These are phyloP conservation scores for Phytophthora megakarya DNA, from an alignment of 352 stramenopile species.

Conservation along the genomic window DNA sequence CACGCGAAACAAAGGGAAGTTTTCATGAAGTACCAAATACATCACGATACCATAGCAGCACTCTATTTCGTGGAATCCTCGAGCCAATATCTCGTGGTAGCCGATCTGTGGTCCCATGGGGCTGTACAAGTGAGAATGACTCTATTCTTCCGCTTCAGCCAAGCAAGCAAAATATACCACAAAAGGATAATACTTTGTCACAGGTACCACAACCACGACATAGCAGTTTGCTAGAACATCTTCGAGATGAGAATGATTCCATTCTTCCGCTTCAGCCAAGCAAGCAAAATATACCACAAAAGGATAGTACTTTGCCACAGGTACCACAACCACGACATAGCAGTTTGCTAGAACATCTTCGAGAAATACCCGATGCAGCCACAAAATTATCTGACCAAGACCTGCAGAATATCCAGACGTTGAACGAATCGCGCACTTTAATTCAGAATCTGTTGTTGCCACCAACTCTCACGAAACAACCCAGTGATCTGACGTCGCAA, in stretches of 20 bases:
- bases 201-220: not conserved
- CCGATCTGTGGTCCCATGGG: not conserved
- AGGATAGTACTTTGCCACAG: not conserved
- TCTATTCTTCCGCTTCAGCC: not conserved
- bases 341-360: not conserved
- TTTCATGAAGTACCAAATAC: not conserved
- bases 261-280: not conserved
- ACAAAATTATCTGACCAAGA: not conserved
- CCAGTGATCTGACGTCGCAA: not conserved
- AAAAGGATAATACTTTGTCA: not conserved
- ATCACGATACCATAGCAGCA: not conserved
- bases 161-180: not conserved
- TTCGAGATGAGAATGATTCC: not conserved
- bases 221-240: too few relatives aligned
- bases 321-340: not conserved
- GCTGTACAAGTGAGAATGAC: not conserved
- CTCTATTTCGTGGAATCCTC: not conserved
- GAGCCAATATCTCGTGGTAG: not conserved
- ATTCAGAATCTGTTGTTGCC: not conserved
- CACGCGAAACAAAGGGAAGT: not conserved
- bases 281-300: not conserved
- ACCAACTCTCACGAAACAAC: not conserved
- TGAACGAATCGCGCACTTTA: not conserved
- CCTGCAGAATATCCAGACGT: not conserved
- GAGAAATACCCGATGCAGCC: not conserved